Percentiles rank a stretch among this genome's conserved stretches.
Evolutionary conservation across 345 rosid species (phyloP).

Genomic region (Rhodamnia rubescens): DNA sequence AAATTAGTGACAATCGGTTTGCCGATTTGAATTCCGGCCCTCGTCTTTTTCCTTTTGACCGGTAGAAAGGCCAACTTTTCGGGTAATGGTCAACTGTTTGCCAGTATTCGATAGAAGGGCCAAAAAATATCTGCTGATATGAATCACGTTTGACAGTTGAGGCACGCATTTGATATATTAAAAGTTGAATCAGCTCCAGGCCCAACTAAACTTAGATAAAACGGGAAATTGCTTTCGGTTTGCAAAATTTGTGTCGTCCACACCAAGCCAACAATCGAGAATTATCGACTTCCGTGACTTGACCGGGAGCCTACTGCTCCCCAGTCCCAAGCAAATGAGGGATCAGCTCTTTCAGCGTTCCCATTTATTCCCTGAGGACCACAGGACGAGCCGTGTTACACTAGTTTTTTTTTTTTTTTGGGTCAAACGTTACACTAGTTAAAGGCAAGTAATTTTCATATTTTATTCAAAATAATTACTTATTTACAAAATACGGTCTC

Average conservation of each 20-base stretch:
- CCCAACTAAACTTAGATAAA: background rate
- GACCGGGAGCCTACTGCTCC: too few species aligned
- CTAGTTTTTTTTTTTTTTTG: too few species aligned
- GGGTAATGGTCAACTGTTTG: background rate
- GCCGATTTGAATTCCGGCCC: background rate
- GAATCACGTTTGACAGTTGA: background rate
- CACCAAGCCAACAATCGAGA: too few species aligned
- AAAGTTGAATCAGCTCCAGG: background rate
- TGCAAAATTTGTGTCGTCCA: background rate
- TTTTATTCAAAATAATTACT: too few species aligned
- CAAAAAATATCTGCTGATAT: background rate
- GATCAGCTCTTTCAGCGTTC: too few species aligned
- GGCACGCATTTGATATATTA: background rate
- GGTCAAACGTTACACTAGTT: too few species aligned
- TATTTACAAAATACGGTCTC: too few species aligned
- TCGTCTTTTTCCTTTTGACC: background rate
- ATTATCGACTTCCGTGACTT: too few species aligned
- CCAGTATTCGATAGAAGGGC: background rate
- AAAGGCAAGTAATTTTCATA: too few species aligned
- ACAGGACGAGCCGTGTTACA: background rate
- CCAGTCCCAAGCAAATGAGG: too few species aligned
- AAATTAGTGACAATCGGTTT: background rate
- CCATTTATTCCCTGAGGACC: background rate
- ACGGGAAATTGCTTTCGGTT: background rate
- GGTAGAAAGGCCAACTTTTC: background rate